phyloP scores from a whole-genome alignment of 1,284 basidiomycete species.

The Trametes hirsuta region DNA sequence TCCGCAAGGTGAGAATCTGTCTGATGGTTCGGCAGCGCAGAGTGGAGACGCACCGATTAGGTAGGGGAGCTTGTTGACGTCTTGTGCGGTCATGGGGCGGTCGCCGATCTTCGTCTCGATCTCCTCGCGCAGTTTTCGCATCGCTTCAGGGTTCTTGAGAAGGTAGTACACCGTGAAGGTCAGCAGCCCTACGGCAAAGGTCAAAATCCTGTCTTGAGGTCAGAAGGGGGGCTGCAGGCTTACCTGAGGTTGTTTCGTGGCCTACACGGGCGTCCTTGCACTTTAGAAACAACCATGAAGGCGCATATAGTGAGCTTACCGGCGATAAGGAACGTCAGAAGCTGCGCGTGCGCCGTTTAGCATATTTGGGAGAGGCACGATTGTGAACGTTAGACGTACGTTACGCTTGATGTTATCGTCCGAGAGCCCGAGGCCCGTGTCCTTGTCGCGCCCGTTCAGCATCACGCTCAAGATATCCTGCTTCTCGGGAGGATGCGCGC shows the following conservation, averaged over 20 bases:
- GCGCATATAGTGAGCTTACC: conserved; percentile 30
- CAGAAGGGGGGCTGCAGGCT: not conserved
- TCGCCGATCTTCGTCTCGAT: conserved; percentile 47
- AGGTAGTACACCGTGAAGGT: conserved; percentile 47
- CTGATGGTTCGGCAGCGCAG: not conserved
- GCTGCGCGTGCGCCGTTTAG: conserved; percentile 26
- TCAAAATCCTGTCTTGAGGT: not conserved
- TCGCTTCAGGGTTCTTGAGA: conserved; percentile 46
- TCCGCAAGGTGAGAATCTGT: not conserved
- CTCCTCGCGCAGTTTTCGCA: conserved; percentile 49
- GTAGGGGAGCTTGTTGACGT: conserved; percentile 48
- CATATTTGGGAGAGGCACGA: not conserved
- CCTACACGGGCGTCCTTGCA: conserved; percentile 24
- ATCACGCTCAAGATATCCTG: conserved; percentile 49
- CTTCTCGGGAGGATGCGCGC: conserved; percentile 38
- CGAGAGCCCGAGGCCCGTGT: conserved; percentile 44
- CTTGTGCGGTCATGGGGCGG: conserved; percentile 40
- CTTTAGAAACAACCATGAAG: not conserved
- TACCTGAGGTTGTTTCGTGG: conserved; percentile 51
- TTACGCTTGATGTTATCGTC: conserved; percentile 50
- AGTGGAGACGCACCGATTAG: conserved; percentile 34
- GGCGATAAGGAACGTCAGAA: conserved; percentile 55
- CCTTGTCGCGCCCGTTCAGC: conserved; percentile 47
- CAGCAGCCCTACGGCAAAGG: conserved; percentile 35
- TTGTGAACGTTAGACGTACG: conserved; percentile 26